Evolutionary conservation across 306 rosid species (phyloP).

Genomic region (Calophaca sinica): DNA sequence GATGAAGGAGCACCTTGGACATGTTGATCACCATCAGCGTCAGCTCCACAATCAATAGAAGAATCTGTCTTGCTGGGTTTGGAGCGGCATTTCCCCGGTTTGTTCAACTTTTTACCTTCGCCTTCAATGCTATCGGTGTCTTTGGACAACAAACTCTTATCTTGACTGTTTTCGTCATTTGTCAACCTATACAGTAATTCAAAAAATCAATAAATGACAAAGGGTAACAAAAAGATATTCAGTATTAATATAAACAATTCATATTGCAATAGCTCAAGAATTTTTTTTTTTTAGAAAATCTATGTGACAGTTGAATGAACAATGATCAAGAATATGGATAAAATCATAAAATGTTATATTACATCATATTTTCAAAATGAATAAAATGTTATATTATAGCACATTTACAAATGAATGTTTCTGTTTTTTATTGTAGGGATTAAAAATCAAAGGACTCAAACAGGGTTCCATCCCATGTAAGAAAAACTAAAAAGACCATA

Average conservation of each 20-base stretch:
- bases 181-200: conserved; percentile 54
- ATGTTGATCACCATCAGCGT: conserved; percentile 80
- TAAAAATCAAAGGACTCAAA: background rate
- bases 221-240: conserved; percentile 12
- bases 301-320: background rate
- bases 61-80: conserved; percentile 75
- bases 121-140: conserved; percentile 64
- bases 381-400: background rate
- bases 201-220: conserved; percentile 30
- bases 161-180: conserved; percentile 69
- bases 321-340: conserved; percentile 1
- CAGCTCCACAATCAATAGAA: conserved; percentile 75
- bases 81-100: conserved; percentile 71
- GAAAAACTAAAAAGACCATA: background rate
- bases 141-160: conserved; percentile 61
- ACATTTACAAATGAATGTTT: background rate
- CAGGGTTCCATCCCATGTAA: background rate
- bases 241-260: conserved; percentile 15
- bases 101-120: conserved; percentile 73
- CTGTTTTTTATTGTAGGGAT: background rate
- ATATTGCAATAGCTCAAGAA: background rate
- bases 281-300: background rate
- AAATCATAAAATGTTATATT: background rate
- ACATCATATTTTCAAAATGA: conserved; percentile 2
- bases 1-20: conserved; percentile 81